Evolutionary conservation across 2,329 filamentous ascomycete genomes (phyloP).

Genomic region (Cladosporium phlei): DNA sequence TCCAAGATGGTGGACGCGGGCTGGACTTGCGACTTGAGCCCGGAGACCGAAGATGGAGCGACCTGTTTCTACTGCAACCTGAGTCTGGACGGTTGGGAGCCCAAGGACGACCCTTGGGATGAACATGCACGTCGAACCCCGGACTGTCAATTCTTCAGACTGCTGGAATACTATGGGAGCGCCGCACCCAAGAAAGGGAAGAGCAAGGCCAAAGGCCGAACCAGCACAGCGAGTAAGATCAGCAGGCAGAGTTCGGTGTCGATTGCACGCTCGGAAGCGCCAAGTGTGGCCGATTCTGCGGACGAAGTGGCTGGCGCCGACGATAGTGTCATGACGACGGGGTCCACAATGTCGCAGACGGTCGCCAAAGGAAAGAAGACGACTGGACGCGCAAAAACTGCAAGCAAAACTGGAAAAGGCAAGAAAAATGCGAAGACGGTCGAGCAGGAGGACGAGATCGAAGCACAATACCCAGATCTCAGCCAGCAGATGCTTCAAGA

Average conservation of each 20-base stretch:
- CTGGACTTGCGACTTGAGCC: conserved; percentile 86
- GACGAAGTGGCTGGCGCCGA: conserved; percentile 42
- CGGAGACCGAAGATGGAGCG: conserved; percentile 73
- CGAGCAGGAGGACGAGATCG: conserved; percentile 17
- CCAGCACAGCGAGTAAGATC: conserved; percentile 55
- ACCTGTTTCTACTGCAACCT: conserved; percentile 88
- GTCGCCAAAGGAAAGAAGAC: conserved; percentile 31
- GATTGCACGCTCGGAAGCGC: conserved; percentile 20
- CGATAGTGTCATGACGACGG: conserved; percentile 49
- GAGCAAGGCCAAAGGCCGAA: conserved; percentile 28
- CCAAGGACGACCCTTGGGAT: conserved; percentile 82
- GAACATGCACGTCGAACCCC: conserved; percentile 79
- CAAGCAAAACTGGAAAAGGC: conserved; percentile 30
- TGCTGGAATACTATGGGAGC: conserved; percentile 47
- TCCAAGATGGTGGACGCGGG: conserved; percentile 90
- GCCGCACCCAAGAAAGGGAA: conserved; percentile 19
- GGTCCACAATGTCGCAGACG: conserved; percentile 20
- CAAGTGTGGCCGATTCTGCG: conserved; percentile 20
- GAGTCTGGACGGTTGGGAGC: conserved; percentile 91
- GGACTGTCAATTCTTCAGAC: conserved; percentile 75
- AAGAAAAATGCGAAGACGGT: conserved; percentile 25
- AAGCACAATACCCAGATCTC: conserved; percentile 18
- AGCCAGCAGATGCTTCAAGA: conserved; percentile 15
- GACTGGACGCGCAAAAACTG: conserved; percentile 39
- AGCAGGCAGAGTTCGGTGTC: conserved; percentile 43